Conservation (phyloP, 2,329 filamentous ascomycete species). For the Purpureocillium takamizusanense region DNA sequence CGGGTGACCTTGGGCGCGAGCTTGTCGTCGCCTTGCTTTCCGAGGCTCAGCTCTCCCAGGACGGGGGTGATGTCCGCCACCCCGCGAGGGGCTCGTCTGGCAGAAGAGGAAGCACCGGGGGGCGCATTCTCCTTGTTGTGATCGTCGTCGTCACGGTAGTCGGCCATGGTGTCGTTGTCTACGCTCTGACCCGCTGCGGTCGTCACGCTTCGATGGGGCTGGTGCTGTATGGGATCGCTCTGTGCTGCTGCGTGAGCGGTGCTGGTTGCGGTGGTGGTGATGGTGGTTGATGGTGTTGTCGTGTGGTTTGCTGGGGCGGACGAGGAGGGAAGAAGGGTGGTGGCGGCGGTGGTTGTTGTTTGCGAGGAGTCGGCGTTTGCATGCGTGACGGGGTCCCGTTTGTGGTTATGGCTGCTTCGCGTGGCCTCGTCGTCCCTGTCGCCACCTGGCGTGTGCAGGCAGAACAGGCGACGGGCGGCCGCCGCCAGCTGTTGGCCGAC, state of each 20-base stretch:
- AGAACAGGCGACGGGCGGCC: neutral
- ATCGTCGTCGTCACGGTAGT: neutral
- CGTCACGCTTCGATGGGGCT: too few relatives aligned
- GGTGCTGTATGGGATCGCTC: too few relatives aligned
- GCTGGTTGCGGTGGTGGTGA: neutral
- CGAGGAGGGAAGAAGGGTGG: neutral
- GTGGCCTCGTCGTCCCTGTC: neutral
- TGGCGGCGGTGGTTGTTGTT: too few relatives aligned
- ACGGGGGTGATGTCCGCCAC: neutral
- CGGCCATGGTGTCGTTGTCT: neutral
- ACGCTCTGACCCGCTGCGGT: neutral
- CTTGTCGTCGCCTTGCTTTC: neutral
- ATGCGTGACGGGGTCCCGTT: too few relatives aligned
- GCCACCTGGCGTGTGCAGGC: neutral
- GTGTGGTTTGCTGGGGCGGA: too few relatives aligned
- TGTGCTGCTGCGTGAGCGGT: too few relatives aligned
- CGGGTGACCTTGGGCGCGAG: neutral
- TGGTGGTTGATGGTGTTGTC: too few relatives aligned
- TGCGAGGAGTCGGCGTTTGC: too few relatives aligned
- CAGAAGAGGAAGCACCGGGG: neutral
- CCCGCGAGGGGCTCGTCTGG: too few relatives aligned
- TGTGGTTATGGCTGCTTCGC: too few relatives aligned
- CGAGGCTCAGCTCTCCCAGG: neutral
- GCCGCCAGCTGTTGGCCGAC: neutral
- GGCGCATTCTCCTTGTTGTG: conserved; percentile 1